Percentiles rank a stretch among this genome's conserved stretches.
These are phyloP conservation scores for Colletotrichum orbiculare DNA, from an alignment of 2,329 filamentous ascomycete genomes.

Conservation along the genomic window DNA sequence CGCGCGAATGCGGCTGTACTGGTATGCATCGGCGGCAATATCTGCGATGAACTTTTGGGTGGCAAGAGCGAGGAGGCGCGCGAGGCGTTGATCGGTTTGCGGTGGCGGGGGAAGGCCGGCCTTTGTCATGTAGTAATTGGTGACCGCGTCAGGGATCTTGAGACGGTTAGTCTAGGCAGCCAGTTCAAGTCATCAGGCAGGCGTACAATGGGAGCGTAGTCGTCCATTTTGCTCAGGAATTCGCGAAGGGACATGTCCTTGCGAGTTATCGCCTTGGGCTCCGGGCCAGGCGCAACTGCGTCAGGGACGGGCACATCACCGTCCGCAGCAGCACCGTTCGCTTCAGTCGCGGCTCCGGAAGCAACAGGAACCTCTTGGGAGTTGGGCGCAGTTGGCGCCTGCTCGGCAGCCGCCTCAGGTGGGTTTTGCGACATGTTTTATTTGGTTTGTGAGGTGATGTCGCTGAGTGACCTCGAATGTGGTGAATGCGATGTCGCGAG, in stretches of 20 bases:
- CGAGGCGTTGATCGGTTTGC: slow-evolving; percentile 88
- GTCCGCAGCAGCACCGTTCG: slow-evolving; percentile 26
- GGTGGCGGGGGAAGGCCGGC: slow-evolving; percentile 93
- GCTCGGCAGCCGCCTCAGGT: slow-evolving; percentile 46
- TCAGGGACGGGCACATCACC: slow-evolving; percentile 43
- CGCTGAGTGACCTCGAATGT: background rate
- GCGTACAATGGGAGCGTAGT: slow-evolving; percentile 94
- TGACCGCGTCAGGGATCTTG: slow-evolving; percentile 96
- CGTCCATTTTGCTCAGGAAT: slow-evolving; percentile 96
- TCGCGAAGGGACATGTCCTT: slow-evolving; percentile 94
- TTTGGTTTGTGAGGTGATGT: slow-evolving; percentile 32
- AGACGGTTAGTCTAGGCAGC: slow-evolving; percentile 2
- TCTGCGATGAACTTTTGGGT: slow-evolving; percentile 99
- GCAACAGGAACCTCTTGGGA: slow-evolving; percentile 22
- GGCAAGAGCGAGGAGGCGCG: slow-evolving; percentile 93
- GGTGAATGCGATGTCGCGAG: background rate
- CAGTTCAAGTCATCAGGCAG: background rate
- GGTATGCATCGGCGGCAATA: slow-evolving; percentile 96
- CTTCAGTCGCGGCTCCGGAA: background rate
- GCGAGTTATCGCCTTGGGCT: slow-evolving; percentile 77
- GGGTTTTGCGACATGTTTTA: slow-evolving; percentile 50
- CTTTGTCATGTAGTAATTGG: slow-evolving; percentile 96
- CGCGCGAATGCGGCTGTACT: slow-evolving; percentile 95
- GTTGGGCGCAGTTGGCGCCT: slow-evolving; percentile 39
- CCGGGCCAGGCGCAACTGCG: slow-evolving; percentile 61